phyloP scores from a whole-genome alignment of 495 filamentous ascomycete species.

The Umbilicaria muhlenbergii region DNA sequence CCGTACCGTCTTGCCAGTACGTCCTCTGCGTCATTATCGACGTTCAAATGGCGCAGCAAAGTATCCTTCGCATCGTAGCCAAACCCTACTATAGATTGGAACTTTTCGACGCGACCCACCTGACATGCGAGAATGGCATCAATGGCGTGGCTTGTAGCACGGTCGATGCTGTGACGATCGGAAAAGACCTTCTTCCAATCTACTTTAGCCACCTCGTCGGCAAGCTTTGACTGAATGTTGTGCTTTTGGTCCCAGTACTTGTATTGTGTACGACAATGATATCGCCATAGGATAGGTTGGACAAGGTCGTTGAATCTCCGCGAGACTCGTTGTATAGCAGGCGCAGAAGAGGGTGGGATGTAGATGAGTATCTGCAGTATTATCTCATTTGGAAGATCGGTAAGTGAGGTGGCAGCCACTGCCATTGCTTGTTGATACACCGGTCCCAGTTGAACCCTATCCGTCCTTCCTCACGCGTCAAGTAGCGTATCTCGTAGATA shows the following conservation, averaged over 20 bases:
- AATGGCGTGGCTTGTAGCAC: conserved; percentile 37
- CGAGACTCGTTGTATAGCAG: conserved; percentile 41
- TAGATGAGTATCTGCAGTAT: conserved; percentile 51
- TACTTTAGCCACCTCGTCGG: conserved; percentile 35
- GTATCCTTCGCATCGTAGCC: conserved; percentile 86
- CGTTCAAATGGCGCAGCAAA: conserved; percentile 46
- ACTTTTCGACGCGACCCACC: conserved; percentile 49
- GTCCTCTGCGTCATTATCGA: conserved; percentile 49
- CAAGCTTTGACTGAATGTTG: conserved; percentile 38
- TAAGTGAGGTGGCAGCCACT: conserved; percentile 10
- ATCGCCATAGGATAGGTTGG: conserved; percentile 63
- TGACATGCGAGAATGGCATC: conserved; percentile 57
- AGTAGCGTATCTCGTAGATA: too few species aligned
- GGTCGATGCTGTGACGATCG: conserved; percentile 37
- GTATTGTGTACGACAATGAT: conserved; percentile 52
- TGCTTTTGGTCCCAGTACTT: conserved; percentile 60
- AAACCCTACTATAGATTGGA: conserved; percentile 47
- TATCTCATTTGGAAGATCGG: conserved; percentile 55
- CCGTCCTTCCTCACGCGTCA: too few species aligned
- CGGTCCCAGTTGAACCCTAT: too few species aligned
- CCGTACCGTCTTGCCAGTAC: conserved; percentile 63
- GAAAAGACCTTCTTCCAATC: conserved; percentile 68
- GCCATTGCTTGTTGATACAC: too few species aligned
- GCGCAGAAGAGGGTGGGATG: conserved; percentile 31
- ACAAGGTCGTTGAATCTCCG: conserved; percentile 48